A percentile compares a stretch with the other conserved stretches of the same genome.
Evolutionary conservation across 805 yeast species (phyloP).

Genomic region (Nakazawaea ishiwadae): DNA sequence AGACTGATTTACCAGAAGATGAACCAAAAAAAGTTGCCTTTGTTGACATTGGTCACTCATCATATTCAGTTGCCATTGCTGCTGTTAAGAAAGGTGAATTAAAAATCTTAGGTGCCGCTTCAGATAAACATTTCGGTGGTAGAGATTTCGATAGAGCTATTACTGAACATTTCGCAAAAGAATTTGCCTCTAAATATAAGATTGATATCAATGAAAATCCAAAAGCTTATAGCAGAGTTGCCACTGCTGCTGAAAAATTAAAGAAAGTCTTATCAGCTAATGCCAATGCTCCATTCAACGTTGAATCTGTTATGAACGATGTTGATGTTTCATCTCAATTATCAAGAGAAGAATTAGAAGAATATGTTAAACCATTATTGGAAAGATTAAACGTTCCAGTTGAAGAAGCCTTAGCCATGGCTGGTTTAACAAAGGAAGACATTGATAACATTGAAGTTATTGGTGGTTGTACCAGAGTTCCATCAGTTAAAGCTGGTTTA

Average conservation of each 20-base stretch:
- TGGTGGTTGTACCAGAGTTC: conserved; percentile 99
- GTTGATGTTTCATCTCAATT: conserved; percentile 88
- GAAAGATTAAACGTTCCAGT: conserved; percentile 73
- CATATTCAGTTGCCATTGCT: conserved; percentile 85
- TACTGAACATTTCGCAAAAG: conserved; percentile 91
- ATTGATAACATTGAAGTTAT: conserved; percentile 90
- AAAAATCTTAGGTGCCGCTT: conserved; percentile 87
- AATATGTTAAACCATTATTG: conserved; percentile 76
- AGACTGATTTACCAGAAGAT: conserved; percentile 93
- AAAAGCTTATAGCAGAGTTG: conserved; percentile 91
- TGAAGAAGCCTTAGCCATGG: conserved; percentile 74
- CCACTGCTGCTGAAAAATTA: conserved; percentile 86
- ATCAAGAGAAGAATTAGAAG: conserved; percentile 91
- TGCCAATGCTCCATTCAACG: conserved; percentile 87
- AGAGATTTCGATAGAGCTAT: conserved; percentile 93
- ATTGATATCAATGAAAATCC: conserved; percentile 88
- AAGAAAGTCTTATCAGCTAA: conserved; percentile 97
- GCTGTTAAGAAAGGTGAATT: conserved; percentile 95
- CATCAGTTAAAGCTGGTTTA: conserved; percentile 80
- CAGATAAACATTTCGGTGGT: conserved; percentile 97
- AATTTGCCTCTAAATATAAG: conserved; percentile 87
- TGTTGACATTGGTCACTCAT: conserved; percentile 95
- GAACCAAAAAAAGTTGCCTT: conserved; percentile 87
- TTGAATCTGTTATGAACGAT: conserved; percentile 97
- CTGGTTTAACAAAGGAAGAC: conserved; percentile 67